A percentile compares a stretch with the other conserved stretches of the same genome.
Conservation (phyloP, 805 yeast species). For the Candida silvicultrix region DNA sequence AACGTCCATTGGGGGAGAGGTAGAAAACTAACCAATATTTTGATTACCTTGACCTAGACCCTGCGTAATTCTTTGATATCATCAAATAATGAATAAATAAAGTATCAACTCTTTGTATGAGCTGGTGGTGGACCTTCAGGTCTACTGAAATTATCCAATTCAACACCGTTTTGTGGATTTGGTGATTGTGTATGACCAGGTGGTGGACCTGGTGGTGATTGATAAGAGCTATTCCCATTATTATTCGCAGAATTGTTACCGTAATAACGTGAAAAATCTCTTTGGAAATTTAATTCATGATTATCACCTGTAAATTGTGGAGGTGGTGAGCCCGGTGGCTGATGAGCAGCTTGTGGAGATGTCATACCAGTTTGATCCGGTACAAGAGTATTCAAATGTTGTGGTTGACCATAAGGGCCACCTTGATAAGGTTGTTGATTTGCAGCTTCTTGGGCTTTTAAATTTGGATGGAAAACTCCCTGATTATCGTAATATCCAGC, state of each 20-base stretch:
- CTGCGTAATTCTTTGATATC: too few relatives aligned
- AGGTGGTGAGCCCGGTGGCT: neutral
- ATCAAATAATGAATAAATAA: too few relatives aligned
- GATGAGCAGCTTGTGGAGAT: neutral
- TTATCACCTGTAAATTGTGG: slow-evolving; percentile 7
- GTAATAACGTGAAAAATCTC: slow-evolving; percentile 21
- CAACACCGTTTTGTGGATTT: neutral
- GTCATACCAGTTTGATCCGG: slow-evolving; percentile 17
- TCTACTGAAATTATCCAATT: slow-evolving; percentile 7
- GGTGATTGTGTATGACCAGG: neutral
- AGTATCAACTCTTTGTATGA: slow-evolving; percentile 2
- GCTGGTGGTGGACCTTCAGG: slow-evolving; percentile 24
- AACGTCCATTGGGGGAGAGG: too few relatives aligned
- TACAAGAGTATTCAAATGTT: slow-evolving; percentile 17
- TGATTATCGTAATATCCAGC: slow-evolving; percentile 47
- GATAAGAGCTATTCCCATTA: neutral
- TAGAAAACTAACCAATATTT: too few relatives aligned
- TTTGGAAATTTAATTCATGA: slow-evolving; percentile 13
- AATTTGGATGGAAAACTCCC: slow-evolving; percentile 27
- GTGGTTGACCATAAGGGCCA: slow-evolving; percentile 20
- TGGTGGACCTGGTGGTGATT: neutral
- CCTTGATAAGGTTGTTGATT: too few relatives aligned
- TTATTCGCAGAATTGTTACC: slow-evolving; percentile 1
- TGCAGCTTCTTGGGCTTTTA: slow-evolving; percentile 21
- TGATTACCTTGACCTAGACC: too few relatives aligned